A percentile compares a stretch with the other conserved stretches of the same genome.
These are phyloP conservation scores for Pseudogymnoascus sp. DNA, from an alignment of 2,329 filamentous ascomycete genomes.

Conservation along the genomic window DNA sequence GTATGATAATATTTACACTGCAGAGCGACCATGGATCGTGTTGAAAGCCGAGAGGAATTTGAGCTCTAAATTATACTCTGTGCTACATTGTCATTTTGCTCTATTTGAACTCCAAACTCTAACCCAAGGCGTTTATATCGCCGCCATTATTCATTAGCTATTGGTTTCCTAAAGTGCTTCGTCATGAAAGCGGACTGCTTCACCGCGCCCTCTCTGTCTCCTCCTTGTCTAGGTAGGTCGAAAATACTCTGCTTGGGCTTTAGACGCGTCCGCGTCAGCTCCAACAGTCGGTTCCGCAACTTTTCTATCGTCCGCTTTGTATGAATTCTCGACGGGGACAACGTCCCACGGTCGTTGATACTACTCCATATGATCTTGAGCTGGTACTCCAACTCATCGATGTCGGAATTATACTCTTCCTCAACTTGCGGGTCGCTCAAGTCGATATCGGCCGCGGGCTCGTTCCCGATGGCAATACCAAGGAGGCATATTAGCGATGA, in stretches of 20 bases:
- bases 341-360: constrained; percentile 69
- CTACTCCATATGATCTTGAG: constrained; percentile 51
- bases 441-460: constrained; percentile 29
- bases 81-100: not conserved
- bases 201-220: not conserved
- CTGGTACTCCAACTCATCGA: constrained; percentile 58
- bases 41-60: constrained; percentile 6
- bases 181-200: constrained; percentile 11
- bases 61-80: constrained; percentile 8
- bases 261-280: constrained; percentile 57
- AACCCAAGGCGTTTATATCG: not conserved
- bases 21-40: constrained; percentile 8
- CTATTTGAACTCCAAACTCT: not conserved
- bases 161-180: constrained; percentile 24
- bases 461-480: constrained; percentile 67
- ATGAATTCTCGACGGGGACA: constrained; percentile 63
- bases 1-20: constrained; percentile 10
- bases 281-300: constrained; percentile 64
- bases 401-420: constrained; percentile 57
- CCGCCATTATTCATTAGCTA: not conserved
- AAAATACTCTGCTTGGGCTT: constrained; percentile 51
- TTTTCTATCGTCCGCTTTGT: constrained; percentile 69
- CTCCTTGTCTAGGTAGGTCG: not conserved
- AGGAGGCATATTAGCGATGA: constrained; percentile 59
- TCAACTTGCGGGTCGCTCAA: constrained; percentile 30